phyloP scores from a whole-genome alignment of 2,329 filamentous ascomycete species.

The Cephalotrichum gorgonifer region DNA sequence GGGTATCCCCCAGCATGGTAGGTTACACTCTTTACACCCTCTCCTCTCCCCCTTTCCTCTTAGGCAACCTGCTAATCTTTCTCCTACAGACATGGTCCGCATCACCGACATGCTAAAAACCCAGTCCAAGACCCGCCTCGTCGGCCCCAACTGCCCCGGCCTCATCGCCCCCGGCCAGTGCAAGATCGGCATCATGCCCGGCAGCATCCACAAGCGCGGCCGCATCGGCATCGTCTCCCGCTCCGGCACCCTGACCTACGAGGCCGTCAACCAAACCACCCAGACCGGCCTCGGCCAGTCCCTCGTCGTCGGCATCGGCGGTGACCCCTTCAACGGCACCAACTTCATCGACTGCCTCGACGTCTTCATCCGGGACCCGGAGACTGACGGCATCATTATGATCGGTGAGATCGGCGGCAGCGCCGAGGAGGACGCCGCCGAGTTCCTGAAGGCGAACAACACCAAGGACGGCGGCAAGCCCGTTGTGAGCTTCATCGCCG shows the following conservation, averaged over 20 bases:
- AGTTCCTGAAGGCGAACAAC: constrained; percentile 90
- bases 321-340: constrained; percentile 96
- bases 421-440: constrained; percentile 95
- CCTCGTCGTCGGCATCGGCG: constrained; percentile 94
- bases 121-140: constrained; percentile 91
- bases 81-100: constrained; percentile 79
- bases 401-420: constrained; percentile 98
- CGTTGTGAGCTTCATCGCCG: constrained; percentile 95
- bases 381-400: constrained; percentile 99
- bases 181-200: constrained; percentile 99
- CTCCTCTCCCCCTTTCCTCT: neutral
- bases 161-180: constrained; percentile 94
- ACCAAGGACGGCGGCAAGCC: constrained; percentile 77
- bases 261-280: constrained; percentile 99
- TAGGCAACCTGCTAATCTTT: constrained; percentile 3
- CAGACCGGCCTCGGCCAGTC: constrained; percentile 95
- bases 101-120: constrained; percentile 97
- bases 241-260: constrained; percentile 96
- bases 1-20: constrained; percentile 94
- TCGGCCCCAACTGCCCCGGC: constrained; percentile 96
- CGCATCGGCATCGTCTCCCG: constrained; percentile 97
- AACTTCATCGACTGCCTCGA: constrained; percentile 99
- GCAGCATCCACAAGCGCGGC: constrained; percentile 99
- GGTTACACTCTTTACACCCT: constrained; percentile 17
- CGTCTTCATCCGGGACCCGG: constrained; percentile 89